phyloP scores from a whole-genome alignment of 345 rosid genomes.

The Brassica nigra region DNA sequence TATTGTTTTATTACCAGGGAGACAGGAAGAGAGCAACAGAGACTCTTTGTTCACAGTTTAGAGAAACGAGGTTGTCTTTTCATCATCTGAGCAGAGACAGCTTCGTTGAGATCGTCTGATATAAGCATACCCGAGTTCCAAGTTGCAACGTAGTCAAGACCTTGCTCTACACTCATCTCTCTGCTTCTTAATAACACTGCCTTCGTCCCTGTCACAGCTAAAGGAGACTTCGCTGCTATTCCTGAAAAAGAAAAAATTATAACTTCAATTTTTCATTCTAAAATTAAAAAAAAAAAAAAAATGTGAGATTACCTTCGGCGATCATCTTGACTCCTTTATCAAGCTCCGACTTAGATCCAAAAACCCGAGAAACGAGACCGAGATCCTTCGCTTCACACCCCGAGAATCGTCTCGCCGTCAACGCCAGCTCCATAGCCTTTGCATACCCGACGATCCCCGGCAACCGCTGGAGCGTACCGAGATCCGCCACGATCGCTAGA shows the following conservation, averaged over 20 bases:
- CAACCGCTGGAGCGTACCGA: constrained; percentile 83
- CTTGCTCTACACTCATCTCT: constrained; percentile 78
- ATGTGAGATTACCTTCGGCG: constrained; percentile 58
- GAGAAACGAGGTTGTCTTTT: constrained; percentile 67
- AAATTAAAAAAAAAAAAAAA: neutral
- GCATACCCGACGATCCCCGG: constrained; percentile 76
- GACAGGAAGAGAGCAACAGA: neutral
- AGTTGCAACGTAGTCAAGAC: constrained; percentile 79
- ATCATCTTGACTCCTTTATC: constrained; percentile 48
- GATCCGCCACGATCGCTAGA: constrained; percentile 75
- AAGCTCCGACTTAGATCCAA: constrained; percentile 60
- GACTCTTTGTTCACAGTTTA: constrained; percentile 52
- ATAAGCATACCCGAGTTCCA: constrained; percentile 85
- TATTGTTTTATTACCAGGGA: neutral
- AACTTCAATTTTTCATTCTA: neutral
- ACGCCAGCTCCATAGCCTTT: constrained; percentile 67
- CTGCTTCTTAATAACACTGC: constrained; percentile 66
- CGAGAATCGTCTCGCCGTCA: constrained; percentile 68
- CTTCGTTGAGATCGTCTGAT: constrained; percentile 68
- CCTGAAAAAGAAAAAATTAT: constrained; percentile 39
- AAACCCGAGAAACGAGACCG: constrained; percentile 73
- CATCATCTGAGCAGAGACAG: constrained; percentile 52
- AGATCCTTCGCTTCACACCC: constrained; percentile 70
- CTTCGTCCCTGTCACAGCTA: constrained; percentile 80
- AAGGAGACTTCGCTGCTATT: constrained; percentile 72